These are phyloP conservation scores for Alternaria sp. DNA, from an alignment of 2,329 filamentous ascomycete species.

Conservation along the genomic window DNA sequence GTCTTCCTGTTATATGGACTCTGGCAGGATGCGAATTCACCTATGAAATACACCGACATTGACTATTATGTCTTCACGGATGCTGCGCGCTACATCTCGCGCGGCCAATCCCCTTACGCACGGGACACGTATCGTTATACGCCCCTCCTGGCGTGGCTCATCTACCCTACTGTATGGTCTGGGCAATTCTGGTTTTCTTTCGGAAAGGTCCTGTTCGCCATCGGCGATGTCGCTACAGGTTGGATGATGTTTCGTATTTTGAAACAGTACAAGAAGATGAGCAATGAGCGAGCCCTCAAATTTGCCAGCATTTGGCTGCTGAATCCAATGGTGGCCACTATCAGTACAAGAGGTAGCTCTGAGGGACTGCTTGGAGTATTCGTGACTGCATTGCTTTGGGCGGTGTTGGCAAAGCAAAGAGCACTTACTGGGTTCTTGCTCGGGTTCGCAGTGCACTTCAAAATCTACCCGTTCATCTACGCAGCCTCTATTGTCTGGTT, in stretches of 20 bases:
- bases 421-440: conserved; percentile 74
- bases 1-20: conserved; percentile 84
- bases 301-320: conserved; percentile 91
- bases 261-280: conserved; percentile 43
- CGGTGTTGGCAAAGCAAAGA: conserved; percentile 69
- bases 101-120: conserved; percentile 77
- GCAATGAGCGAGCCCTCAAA: conserved; percentile 63
- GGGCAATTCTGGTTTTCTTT: conserved; percentile 73
- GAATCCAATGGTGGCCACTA: conserved; percentile 98
- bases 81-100: conserved; percentile 77
- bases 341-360: conserved; percentile 92
- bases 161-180: conserved; percentile 76
- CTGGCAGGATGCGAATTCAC: conserved; percentile 89
- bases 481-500: conserved; percentile 81
- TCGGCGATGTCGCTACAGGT: conserved; percentile 82
- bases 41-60: conserved; percentile 97
- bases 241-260: conserved; percentile 72
- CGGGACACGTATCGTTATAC: conserved; percentile 98
- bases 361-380: conserved; percentile 88
- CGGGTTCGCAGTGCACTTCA: conserved; percentile 90
- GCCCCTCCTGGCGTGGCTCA: conserved; percentile 87
- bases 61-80: conserved; percentile 99
- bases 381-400: conserved; percentile 83
- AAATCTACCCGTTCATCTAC: conserved; percentile 99
- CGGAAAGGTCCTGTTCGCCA: conserved; percentile 86